Evolutionary conservation across 768 basidiomycete genomes (phyloP), one percentile per base, ranked within the genome.

Genomic region (Crassisporium funariophilum): DNA sequence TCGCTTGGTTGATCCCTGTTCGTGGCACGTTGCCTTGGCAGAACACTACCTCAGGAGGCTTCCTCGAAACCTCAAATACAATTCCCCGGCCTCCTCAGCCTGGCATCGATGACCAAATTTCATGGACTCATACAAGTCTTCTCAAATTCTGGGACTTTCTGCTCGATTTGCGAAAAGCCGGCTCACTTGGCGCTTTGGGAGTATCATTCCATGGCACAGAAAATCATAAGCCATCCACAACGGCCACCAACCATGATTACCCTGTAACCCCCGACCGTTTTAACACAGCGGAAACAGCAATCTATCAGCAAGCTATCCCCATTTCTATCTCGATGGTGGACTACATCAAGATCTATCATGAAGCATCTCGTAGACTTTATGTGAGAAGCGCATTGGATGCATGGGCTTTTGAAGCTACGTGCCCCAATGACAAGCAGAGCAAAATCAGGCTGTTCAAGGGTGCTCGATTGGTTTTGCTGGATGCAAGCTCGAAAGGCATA

Each of bases 281-380:
- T 31, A 41, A 10, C 15, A 20, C 24, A n/a, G 16, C 22, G 20
- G 40, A 41, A 1, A n/a, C 15, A 24, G 16, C 13, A 12, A 4
- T n/a, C 16, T 24, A 24, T n/a, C 36, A 5, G 20, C 19, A 8
- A 60, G 51, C 31, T 24, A 41, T 22, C 56, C 56, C 15, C 44
- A 11, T 10, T 5, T 11, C 10, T 31, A 11, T 76, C 39, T 64
- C 65, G 27, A 46, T 47, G 6, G 57, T 68, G 35, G 81, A 84
- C 55, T 68, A 78, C 53, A 75, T 84, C 66, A 82, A 81, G 59
- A 61, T 84, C 24, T 82, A 82, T 59, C 81, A 83, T 55, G 80
- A 83, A 51, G 70, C 74, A 22, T 50, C 59, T 27, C 66, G 71
- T 52, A 70, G 78, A 5, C 71, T 82, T 61, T 62, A 66, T 49